A percentile compares a stretch with the other conserved stretches of the same genome.
Conservation (phyloP, 495 filamentous ascomycete species). For the Articulospora tetracladia region DNA sequence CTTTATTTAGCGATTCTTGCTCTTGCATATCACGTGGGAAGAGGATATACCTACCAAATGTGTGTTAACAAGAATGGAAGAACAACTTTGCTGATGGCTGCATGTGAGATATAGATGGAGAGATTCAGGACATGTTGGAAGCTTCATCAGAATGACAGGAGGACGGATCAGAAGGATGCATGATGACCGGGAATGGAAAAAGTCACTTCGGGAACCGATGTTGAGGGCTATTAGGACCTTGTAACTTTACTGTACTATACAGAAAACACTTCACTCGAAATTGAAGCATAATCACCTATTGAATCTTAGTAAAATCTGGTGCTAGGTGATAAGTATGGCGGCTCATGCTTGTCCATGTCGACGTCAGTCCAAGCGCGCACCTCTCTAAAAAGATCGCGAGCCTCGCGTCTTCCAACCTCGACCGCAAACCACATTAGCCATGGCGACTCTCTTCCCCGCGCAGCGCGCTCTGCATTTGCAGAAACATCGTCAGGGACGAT, state of each 20-base stretch:
- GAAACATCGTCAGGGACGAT: conserved; percentile 4
- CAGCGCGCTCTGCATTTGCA: conserved; percentile 17
- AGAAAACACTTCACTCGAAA: conserved; percentile 2
- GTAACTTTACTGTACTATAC: conserved; percentile 3
- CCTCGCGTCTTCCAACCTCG: conserved; percentile 6
- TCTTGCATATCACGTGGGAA: conserved; percentile 21
- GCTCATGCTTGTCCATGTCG: background rate
- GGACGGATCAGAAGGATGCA: conserved; percentile 71
- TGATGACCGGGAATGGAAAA: conserved; percentile 18
- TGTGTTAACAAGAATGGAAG: background rate
- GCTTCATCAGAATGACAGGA: conserved; percentile 77
- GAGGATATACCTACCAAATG: background rate
- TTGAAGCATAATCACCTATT: too few relatives aligned
- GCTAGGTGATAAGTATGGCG: too few relatives aligned
- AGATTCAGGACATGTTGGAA: conserved; percentile 92
- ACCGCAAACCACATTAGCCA: conserved; percentile 7
- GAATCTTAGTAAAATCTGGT: too few relatives aligned
- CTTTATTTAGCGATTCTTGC: conserved; percentile 22
- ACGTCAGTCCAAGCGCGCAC: conserved; percentile 2
- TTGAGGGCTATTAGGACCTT: background rate
- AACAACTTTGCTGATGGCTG: background rate
- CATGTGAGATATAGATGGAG: conserved; percentile 66
- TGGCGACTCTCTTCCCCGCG: conserved; percentile 19
- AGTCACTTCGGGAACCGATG: background rate
- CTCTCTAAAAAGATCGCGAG: conserved; percentile 2